Base-by-base conservation (phyloP, 805 yeast species). In the Candida glaebosa region DNA sequence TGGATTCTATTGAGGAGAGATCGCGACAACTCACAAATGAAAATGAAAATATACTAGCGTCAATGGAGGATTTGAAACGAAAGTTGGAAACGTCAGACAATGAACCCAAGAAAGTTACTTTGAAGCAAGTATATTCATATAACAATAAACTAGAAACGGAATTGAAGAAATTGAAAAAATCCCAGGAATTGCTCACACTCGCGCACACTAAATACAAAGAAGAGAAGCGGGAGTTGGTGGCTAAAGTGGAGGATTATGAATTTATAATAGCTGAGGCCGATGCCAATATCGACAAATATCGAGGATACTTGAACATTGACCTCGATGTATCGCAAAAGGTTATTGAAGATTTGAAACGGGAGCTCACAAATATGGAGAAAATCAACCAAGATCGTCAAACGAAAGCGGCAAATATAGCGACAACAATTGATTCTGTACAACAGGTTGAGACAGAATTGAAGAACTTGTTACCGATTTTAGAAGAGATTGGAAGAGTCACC, bases 161-260 rank as follows among this genome's bases (percentile, higher is more conserved):
- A 52, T 65, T 87, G 46, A 75, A 79, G 48, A 67, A 71, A 47
- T 66, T 85, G 44, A 83, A 82, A 46, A 73, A 67, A 36, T 59
- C 74, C 2, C 93, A 87, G 56, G 87, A 85, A 52, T 58, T 69
- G 9, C 63, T 85, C 37, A 74, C 83, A 0, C 52, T 64, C 9
- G 88, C 83, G 47, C 87, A 84, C 54, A 68, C 73, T 18, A 74
- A 71, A 34, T 86, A 86, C 60, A 83, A 80, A 59, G 62, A 71
- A 14, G 81, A 81, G 38, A 87, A 86, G 56, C 62, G 68, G n/a
- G 61, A 75, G 31, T 57, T 84, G 40, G 69, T 81, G 14, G 75
- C 76, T 36, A 75, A 78, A 41, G 58, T 84, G 6, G 87, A 85
- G 49, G 81, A 80, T 45, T 73, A 75, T 41, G 79, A 76, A 43